phyloP scores from a whole-genome alignment of 2,329 filamentous ascomycete species.

The Neopestalotiopsis rosae region DNA sequence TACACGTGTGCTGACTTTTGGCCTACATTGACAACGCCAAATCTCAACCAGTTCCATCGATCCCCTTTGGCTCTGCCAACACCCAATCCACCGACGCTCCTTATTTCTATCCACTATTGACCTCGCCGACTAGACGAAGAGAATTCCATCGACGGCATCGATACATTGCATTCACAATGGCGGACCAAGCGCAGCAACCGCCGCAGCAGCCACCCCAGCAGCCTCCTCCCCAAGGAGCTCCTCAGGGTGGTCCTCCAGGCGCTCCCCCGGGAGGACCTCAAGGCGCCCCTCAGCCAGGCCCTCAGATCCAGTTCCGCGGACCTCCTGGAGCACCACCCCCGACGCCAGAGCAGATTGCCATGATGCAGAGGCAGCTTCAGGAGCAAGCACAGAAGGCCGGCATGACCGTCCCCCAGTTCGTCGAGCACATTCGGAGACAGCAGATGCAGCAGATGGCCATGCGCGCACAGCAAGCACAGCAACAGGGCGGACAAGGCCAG shows the following conservation, averaged over 20 bases:
- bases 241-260: conserved; percentile 8
- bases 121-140: background rate
- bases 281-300: conserved; percentile 8
- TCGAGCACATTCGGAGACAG: conserved; percentile 70
- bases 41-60: background rate
- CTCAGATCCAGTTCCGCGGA: conserved; percentile 37
- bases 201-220: background rate
- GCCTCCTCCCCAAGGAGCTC: conserved; percentile 1
- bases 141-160: background rate
- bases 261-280: conserved; percentile 1
- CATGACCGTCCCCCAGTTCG: conserved; percentile 84
- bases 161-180: conserved; percentile 7
- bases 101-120: background rate
- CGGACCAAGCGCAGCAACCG: conserved; percentile 8
- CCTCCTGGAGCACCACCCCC: conserved; percentile 55
- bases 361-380: conserved; percentile 83
- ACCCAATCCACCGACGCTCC: background rate
- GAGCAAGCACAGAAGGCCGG: conserved; percentile 84
- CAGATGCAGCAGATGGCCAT: conserved; percentile 52
- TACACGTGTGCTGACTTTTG: conserved; percentile 4
- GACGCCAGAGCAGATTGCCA: conserved; percentile 82
- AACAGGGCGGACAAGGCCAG: conserved; percentile 32
- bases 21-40: background rate
- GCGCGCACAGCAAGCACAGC: conserved; percentile 43
- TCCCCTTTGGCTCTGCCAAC: background rate